A percentile compares a stretch with the other conserved stretches of the same genome.
phyloP scores from a whole-genome alignment of 495 filamentous ascomycete species.

The Penicillium paxilli region DNA sequence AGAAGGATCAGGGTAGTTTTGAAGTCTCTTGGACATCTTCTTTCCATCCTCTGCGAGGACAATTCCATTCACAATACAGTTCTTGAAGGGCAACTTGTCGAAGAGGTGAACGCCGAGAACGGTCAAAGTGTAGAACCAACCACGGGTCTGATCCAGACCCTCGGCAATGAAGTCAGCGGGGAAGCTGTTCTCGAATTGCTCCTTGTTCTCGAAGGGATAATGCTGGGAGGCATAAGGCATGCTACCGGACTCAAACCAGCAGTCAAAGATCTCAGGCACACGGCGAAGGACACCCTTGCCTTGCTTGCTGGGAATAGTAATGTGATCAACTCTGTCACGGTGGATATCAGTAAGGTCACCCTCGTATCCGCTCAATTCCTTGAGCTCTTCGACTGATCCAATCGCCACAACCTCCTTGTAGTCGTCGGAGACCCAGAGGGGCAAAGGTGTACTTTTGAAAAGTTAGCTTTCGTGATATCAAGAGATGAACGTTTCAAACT shows the following conservation, averaged over 20 bases:
- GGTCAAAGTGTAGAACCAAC: conserved; percentile 95
- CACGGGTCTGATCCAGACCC: conserved; percentile 90
- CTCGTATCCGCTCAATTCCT: conserved; percentile 79
- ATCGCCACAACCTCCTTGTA: conserved; percentile 83
- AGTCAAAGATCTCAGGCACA: conserved; percentile 93
- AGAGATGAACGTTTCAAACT: too few species aligned
- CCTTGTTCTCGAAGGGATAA: conserved; percentile 92
- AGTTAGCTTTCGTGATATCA: neutral
- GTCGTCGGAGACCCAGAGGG: conserved; percentile 90
- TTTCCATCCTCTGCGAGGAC: conserved; percentile 95
- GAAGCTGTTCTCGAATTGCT: conserved; percentile 78
- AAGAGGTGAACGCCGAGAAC: conserved; percentile 92
- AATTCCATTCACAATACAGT: conserved; percentile 96
- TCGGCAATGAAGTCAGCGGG: conserved; percentile 98
- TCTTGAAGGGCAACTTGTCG: conserved; percentile 86
- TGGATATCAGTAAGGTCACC: conserved; percentile 90
- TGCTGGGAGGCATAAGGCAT: conserved; percentile 96
- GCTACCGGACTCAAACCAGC: conserved; percentile 92
- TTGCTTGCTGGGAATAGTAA: conserved; percentile 91
- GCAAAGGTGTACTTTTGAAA: conserved; percentile 69
- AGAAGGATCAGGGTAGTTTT: conserved; percentile 93
- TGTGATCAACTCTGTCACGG: conserved; percentile 91
- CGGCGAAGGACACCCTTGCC: conserved; percentile 84
- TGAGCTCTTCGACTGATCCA: conserved; percentile 83
- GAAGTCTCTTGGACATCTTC: conserved; percentile 98